Base-by-base conservation (phyloP, 345 rosid genomes). In the Viola odorata region DNA sequence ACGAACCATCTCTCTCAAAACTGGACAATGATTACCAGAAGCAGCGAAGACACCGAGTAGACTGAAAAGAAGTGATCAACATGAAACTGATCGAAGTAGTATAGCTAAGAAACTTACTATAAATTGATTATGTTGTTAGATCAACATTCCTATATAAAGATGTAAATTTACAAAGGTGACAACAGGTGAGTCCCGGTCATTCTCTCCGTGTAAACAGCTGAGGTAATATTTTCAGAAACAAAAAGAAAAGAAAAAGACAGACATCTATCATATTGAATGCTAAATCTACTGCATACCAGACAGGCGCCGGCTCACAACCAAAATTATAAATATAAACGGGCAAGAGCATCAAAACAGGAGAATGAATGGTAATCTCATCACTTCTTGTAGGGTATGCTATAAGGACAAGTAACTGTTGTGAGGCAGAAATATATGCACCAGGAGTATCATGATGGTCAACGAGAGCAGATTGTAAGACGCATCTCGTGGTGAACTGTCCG, bases 371-470 rank as follows among this genome's bases (percentile, higher is more conserved):
- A 45, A 13, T 36, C 12, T 44, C 36, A 10, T 23, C 2, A 63
- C 7, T 12, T 8, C 16, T 44, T 49, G 37, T 17, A 39, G 15
- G 41, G 51, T 40, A 62, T 74, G 84, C 85, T 84, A 85, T 70
- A 62, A 79, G 61, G 75, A 69, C 73, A 77, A 23, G 70, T 55
- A 38, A 57, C 53, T 42, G 44, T 58, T 41, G 45, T 75, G 8
- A 9, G 78, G 60, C 57, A 69, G 49, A 44, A 68, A 59, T 14
- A 74, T 60, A 10, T 37, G 71, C 40, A 77, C 10, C 14, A 82
- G 64, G 40, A 77, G 65, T 42, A 71, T 41, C 12, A 74, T 49
- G 3, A 65, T 45, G 36, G 61, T 68, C 65, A 38, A 60, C 14
- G 50, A 56, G 7, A 55, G 49, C 50, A 53, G 67, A 62, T 36